Base-by-base conservation (phyloP, 2,329 filamentous ascomycete genomes). In the Aspergillus sp. region DNA sequence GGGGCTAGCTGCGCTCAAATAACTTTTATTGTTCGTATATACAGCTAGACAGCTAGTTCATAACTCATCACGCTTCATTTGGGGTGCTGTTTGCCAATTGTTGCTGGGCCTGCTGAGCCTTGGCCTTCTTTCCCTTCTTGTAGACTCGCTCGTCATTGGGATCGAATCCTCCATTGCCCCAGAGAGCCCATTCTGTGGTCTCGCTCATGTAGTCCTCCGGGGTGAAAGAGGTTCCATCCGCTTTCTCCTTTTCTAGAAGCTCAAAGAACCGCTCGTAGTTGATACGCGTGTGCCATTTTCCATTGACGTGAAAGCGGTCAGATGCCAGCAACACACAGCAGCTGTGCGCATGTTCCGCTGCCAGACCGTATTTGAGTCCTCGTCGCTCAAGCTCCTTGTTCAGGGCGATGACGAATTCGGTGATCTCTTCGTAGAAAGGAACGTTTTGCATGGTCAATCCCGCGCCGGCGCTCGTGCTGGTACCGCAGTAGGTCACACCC, bases 371-470 rank as follows among this genome's bases (percentile, higher is more conserved):
- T 1, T 76, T 76, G 5, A 97, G 74, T 0, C 88, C 88, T 37
- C 88, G 78, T 44, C 77, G 76, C 33, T 76, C 73, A 10, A 97
- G 74, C 51, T 86, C 84, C 30, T 72, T 71, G 53, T 90, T 82
- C 0, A 96, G 78, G 1, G 85, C 84, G 35, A 80, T 77, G 7
- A 94, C 90, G 62, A 96, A 97, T 2, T 84, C 82, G 32, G 81
- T 81, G 2, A 96, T 87, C 69, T 96, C 91, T 66, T 86, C 85
- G 71, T 96, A 97, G 63, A 95, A 97, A 0, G 91, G 91, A 7
- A 97, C 93, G 63, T 97, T 97, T 60, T 88, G 82, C 91, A 97
- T 97, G n/a, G 84, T 93, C 42, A 97, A 75, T 0, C 91, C 91
- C 0, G 89, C 90, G 46, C 84, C 85, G 3, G 86, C 84, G 7